Conservation (phyloP, 306 rosid species). For the Arachis hypogaea region DNA sequence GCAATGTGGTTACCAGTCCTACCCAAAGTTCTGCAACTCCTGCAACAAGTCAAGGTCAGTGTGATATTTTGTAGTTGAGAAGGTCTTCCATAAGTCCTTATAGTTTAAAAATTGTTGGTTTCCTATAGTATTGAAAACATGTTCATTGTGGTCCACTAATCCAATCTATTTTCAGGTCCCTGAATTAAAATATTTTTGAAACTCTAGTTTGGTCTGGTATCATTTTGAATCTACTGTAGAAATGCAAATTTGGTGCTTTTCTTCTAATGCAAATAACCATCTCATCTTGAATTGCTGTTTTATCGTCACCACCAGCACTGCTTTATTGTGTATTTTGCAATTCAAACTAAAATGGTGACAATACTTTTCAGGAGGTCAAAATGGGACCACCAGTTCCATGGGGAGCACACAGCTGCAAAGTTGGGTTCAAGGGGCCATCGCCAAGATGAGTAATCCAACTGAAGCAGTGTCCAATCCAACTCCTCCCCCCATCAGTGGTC, state of each 20-base stretch:
- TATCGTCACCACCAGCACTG: neutral
- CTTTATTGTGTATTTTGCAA: conserved; percentile 20
- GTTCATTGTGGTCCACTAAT: neutral
- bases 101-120: conserved; percentile 7
- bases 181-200: conserved; percentile 9
- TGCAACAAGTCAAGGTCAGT: conserved; percentile 84
- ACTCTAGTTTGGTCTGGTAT: neutral
- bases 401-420: conserved; percentile 95
- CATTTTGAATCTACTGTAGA: neutral
- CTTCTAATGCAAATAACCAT: conserved; percentile 9
- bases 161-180: neutral
- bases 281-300: conserved; percentile 15
- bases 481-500: conserved; percentile 90
- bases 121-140: neutral
- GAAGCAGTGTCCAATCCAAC: conserved; percentile 83
- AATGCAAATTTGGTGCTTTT: conserved; percentile 20
- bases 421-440: conserved; percentile 99
- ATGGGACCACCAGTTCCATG: conserved; percentile 68
- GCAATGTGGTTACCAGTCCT: conserved; percentile 91
- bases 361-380: conserved; percentile 73
- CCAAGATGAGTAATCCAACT: conserved; percentile 84
- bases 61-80: conserved; percentile 21
- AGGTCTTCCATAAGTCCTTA: neutral
- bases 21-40: conserved; percentile 88
- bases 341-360: conserved; percentile 27